Evolutionary conservation across 371 early-diverging fungal genomes (phyloP).

Genomic region (Apophysomyces ossiformis): DNA sequence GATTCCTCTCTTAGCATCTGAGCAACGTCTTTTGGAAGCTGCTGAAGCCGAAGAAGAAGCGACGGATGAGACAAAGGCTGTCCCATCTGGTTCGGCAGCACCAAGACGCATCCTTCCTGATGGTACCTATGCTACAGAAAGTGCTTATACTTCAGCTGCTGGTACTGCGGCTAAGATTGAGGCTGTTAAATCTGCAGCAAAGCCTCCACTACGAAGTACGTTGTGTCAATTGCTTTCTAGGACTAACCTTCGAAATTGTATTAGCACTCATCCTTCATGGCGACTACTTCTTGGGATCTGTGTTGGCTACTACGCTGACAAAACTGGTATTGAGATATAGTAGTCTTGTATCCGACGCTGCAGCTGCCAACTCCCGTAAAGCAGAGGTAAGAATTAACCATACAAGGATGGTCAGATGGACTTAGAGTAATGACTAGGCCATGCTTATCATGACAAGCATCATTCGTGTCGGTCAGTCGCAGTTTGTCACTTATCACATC

Average conservation of each 20-base stretch:
- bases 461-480: conserved; percentile 90
- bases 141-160: conserved; percentile 67
- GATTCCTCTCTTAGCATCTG: conserved; percentile 90
- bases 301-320: conserved; percentile 86
- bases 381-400: conserved; percentile 60
- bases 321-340: conserved; percentile 86
- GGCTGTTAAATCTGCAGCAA: conserved; percentile 69
- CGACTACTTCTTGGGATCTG: conserved; percentile 90
- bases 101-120: conserved; percentile 89
- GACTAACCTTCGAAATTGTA: background rate
- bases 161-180: conserved; percentile 55
- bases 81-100: conserved; percentile 51
- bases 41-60: conserved; percentile 54
- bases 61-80: conserved; percentile 36
- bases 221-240: background rate
- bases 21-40: conserved; percentile 72
- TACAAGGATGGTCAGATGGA: background rate
- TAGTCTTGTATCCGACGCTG: conserved; percentile 49
- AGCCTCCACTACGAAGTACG: conserved; percentile 75
- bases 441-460: conserved; percentile 97
- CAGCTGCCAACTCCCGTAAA: conserved; percentile 74
- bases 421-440: conserved; percentile 43
- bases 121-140: conserved; percentile 97
- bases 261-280: conserved; percentile 83
- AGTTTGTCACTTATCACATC: conserved; percentile 81